phyloP scores from a whole-genome alignment of 2,329 filamentous ascomycete species.

The Curvularia spicifera region DNA sequence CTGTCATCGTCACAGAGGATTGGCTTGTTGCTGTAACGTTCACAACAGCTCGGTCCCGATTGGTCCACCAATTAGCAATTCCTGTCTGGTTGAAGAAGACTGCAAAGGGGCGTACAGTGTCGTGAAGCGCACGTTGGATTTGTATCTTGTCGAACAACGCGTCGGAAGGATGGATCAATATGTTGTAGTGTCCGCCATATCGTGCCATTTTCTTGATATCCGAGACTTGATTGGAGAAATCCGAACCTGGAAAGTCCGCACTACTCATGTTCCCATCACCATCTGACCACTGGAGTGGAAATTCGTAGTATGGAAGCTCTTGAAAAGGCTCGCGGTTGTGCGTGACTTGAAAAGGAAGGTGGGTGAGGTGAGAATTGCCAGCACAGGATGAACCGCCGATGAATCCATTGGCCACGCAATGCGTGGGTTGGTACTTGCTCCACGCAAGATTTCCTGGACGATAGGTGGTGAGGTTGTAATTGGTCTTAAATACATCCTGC shows the following conservation, averaged over 20 bases:
- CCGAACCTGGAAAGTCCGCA: constrained; percentile 13
- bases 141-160: constrained; percentile 17
- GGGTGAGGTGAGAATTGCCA: constrained; percentile 15
- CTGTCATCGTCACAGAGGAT: constrained; percentile 11
- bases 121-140: constrained; percentile 12
- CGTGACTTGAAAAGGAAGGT: constrained; percentile 16
- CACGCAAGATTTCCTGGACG: constrained; percentile 16
- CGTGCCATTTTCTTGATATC: constrained; percentile 16
- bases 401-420: constrained; percentile 15
- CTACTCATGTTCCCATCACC: constrained; percentile 19
- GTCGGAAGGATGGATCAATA: constrained; percentile 19
- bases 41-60: constrained; percentile 8
- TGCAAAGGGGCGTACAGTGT: constrained; percentile 13
- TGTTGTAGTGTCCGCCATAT: constrained; percentile 17
- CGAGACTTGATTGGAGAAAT: constrained; percentile 14
- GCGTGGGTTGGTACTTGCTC: constrained; percentile 15
- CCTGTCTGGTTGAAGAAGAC: constrained; percentile 19
- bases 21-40: constrained; percentile 4
- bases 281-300: constrained; percentile 17
- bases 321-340: constrained; percentile 15
- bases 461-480: constrained; percentile 15
- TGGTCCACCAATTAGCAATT: constrained; percentile 18
- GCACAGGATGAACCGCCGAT: constrained; percentile 15
- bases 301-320: constrained; percentile 17
- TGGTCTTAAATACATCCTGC: constrained; percentile 11